Evolutionary conservation across 345 rosid genomes (phyloP).

Genomic region (Ceriops tagal): DNA sequence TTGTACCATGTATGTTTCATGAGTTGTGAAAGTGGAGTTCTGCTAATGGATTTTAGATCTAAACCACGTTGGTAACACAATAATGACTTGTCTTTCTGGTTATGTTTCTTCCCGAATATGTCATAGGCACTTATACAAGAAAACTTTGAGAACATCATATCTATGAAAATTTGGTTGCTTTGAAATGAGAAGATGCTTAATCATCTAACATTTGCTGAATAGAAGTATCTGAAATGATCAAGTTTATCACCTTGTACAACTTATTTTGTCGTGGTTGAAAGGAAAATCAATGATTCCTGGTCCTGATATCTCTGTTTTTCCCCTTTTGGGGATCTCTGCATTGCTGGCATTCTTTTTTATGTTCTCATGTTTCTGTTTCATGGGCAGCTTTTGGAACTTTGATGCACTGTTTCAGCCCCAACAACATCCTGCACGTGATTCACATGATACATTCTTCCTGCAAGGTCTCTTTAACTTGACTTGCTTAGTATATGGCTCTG

Average conservation of each 20-base stretch:
- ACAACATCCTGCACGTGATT: slow-evolving; percentile 99
- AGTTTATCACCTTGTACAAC: no score
- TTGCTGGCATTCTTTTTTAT: neutral
- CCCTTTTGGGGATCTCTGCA: no score
- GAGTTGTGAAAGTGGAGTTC: slow-evolving; percentile 13
- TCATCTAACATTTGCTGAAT: no score
- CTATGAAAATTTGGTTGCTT: no score
- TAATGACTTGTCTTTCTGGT: neutral
- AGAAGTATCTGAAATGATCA: no score
- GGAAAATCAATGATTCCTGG: no score
- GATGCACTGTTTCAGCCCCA: slow-evolving; percentile 97
- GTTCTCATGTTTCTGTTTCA: slow-evolving; percentile 1
- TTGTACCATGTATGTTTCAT: neutral
- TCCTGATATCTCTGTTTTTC: no score
- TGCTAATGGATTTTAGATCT: neutral
- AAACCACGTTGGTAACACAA: neutral
- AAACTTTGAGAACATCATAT: no score
- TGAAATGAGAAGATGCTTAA: no score
- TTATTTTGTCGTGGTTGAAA: no score
- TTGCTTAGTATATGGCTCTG: neutral
- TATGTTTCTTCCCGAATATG: neutral
- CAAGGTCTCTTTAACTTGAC: slow-evolving; percentile 43
- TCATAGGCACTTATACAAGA: no score
- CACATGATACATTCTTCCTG: slow-evolving; percentile 91
- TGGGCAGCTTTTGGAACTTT: slow-evolving; percentile 92